These are phyloP conservation scores for Bryoglossum gracile DNA, from an alignment of 495 filamentous ascomycete genomes.

Conservation along the genomic window DNA sequence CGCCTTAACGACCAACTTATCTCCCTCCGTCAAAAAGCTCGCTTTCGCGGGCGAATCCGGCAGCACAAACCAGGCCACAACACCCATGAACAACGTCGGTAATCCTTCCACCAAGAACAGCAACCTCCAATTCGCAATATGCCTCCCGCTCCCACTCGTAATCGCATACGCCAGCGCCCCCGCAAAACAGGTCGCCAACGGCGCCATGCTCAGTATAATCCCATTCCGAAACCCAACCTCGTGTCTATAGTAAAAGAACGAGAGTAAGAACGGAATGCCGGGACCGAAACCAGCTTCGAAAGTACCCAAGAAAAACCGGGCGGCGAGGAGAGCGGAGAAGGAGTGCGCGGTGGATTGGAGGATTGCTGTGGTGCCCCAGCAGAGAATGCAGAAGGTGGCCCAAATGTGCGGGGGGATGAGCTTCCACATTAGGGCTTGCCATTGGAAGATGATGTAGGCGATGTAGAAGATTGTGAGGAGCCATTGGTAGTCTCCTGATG, in stretches of 20 bases:
- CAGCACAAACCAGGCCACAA: constrained; percentile 58
- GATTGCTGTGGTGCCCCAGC: constrained; percentile 46
- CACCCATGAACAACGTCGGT: constrained; percentile 59
- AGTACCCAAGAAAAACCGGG: constrained; percentile 59
- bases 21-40: constrained; percentile 60
- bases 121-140: constrained; percentile 67
- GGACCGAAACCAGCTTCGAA: constrained; percentile 66
- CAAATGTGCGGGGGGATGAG: constrained; percentile 35
- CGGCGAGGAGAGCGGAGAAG: constrained; percentile 59
- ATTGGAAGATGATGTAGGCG: constrained; percentile 60
- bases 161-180: constrained; percentile 80
- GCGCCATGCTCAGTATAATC: constrained; percentile 69
- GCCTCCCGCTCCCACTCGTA: constrained; percentile 54
- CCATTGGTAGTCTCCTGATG: constrained; percentile 49
- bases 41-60: constrained; percentile 67
- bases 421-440: constrained; percentile 52
- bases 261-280: constrained; percentile 65
- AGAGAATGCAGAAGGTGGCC: constrained; percentile 26
- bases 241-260: constrained; percentile 76
- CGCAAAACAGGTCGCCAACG: constrained; percentile 76
- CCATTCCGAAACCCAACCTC: constrained; percentile 73
- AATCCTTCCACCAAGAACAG: constrained; percentile 80
- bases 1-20: constrained; percentile 60
- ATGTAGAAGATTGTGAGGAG: constrained; percentile 76
- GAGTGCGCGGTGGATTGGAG: constrained; percentile 54